A percentile compares a stretch with the other conserved stretches of the same genome.
phyloP scores from a whole-genome alignment of 2,329 filamentous ascomycete species.

The Cercospora canescens region DNA sequence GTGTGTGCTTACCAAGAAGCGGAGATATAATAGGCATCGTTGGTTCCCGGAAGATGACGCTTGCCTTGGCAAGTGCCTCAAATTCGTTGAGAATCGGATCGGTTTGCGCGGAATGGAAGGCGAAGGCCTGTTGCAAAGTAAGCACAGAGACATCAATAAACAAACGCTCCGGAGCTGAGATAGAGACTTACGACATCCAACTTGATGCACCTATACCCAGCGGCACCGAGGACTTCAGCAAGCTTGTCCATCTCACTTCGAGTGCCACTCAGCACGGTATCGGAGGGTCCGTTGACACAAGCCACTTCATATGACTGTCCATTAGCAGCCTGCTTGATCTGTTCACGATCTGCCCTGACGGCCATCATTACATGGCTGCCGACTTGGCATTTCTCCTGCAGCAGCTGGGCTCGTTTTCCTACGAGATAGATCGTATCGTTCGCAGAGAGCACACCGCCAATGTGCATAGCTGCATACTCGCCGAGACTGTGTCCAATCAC shows the following conservation, averaged over 20 bases:
- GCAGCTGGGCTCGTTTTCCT: constrained; percentile 36
- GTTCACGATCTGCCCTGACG: constrained; percentile 11
- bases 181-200: constrained; percentile 33
- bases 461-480: constrained; percentile 42
- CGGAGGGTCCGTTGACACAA: constrained; percentile 30
- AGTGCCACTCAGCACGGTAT: constrained; percentile 30
- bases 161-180: constrained; percentile 32
- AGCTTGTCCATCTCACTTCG: constrained; percentile 17
- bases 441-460: constrained; percentile 39
- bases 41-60: constrained; percentile 21
- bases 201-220: constrained; percentile 14
- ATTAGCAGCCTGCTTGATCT: constrained; percentile 12
- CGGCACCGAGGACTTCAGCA: constrained; percentile 7
- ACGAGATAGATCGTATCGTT: constrained; percentile 37
- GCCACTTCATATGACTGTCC: constrained; percentile 21
- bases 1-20: constrained; percentile 23
- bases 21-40: constrained; percentile 32
- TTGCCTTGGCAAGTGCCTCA: constrained; percentile 19
- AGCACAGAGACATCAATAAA: constrained; percentile 27
- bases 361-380: constrained; percentile 33
- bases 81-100: constrained; percentile 32
- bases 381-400: constrained; percentile 28
- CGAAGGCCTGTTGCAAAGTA: constrained; percentile 23
- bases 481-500: constrained; percentile 40
- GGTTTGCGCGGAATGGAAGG: constrained; percentile 36